Evolutionary conservation across 305 asterid species (phyloP).

Genomic region (Solanum hybrid): DNA sequence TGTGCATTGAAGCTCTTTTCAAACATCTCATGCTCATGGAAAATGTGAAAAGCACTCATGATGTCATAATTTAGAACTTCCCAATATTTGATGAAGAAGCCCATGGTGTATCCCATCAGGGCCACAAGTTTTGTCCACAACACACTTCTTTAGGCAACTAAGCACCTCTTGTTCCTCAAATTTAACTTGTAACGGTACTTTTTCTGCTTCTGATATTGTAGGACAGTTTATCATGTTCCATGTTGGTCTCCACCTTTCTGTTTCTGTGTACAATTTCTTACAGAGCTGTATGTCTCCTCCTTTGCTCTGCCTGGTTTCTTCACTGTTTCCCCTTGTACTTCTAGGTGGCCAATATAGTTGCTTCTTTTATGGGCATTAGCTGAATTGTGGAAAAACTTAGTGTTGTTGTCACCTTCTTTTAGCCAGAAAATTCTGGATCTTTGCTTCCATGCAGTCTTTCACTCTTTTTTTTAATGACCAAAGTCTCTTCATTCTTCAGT

Average conservation of each 20-base stretch:
- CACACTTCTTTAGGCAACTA: neutral
- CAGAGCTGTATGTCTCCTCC: neutral
- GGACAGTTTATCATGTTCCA: neutral
- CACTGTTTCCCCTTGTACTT: neutral
- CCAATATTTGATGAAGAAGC: neutral
- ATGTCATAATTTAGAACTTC: neutral
- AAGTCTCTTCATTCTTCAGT: neutral
- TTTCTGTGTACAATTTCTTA: neutral
- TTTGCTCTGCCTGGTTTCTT: neutral
- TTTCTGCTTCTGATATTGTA: neutral
- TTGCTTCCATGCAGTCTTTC: neutral
- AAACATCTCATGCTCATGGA: neutral
- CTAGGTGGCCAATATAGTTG: neutral
- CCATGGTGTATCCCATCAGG: neutral
- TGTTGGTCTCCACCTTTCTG: neutral
- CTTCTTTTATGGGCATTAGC: neutral
- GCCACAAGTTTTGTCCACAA: neutral
- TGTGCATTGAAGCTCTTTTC: neutral
- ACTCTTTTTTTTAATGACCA: neutral
- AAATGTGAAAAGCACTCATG: neutral
- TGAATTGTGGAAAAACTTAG: neutral
- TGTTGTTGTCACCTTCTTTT: neutral
- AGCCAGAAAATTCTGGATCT: neutral
- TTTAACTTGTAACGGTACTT: neutral
- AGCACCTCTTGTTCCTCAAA: neutral